Evolutionary conservation across 1,139 yeast genomes (phyloP), one percentile per base, ranked within the genome.

Genomic region (Debaryomyces subglobosus): DNA sequence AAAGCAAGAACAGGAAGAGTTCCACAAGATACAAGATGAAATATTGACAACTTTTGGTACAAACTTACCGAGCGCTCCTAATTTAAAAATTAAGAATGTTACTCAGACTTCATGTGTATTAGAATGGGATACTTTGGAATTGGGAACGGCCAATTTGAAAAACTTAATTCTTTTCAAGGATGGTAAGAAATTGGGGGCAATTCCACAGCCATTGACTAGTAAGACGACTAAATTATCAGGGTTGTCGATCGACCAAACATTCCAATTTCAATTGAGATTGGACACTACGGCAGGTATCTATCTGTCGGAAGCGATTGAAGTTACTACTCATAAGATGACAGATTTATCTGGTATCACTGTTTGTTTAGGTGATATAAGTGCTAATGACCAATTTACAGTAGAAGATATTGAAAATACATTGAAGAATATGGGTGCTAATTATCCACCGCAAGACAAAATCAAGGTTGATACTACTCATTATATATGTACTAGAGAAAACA

Each of bases 71-170:
- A 65, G 78, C 52, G 62, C 78, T 1, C 99, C 99, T 0, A 74
- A 73, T n/a, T 77, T 94, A 55, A 78, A 80, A 49, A 75, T 86
- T 36, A 79, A 83, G 49, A 94, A 94, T 63, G 84, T 87, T 41
- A 94, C 99, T 2, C 99, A 95, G 66, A 94, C 99, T 0, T 85
- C 95, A 49, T 90, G 96, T 64, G 97, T 92, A 32, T 77, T 94
- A 53, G 96, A 90, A 65, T 94, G 99, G 99, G 97, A 91, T 54
- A 81, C 85, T 16, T 74, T 94, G 48, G 84, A 88, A 46, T 72
- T 91, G 53, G 98, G 97, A 8, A 87, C 96, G 1, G 85, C 97
- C 3, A 82, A 81, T 47, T 77, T 95, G 60, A 87, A 86, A 63
- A 84, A 89, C 42, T 74, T 95, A 59, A 82, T 88, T 9, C 72